A percentile compares a stretch with the other conserved stretches of the same genome.
Conservation (phyloP, 495 filamentous ascomycete species). For the Podospora australis region DNA sequence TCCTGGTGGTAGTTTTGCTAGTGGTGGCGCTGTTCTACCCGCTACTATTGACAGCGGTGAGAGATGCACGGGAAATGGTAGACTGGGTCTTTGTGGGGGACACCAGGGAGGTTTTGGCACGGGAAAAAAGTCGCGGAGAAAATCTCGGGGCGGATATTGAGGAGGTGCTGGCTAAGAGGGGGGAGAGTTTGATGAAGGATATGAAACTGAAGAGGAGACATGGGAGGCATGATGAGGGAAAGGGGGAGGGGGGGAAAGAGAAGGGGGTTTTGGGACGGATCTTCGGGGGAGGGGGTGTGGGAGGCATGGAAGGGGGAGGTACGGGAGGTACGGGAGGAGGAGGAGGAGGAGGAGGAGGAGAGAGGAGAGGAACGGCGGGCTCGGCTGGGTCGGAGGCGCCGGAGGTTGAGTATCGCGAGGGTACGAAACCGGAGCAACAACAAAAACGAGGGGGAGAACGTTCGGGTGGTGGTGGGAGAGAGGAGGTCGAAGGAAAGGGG, state of each 20-base stretch:
- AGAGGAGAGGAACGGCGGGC: not conserved
- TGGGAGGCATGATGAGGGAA: not conserved
- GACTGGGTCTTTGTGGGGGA: conserved; percentile 14
- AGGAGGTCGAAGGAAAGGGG: not conserved
- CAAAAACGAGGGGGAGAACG: not conserved
- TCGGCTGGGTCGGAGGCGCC: not conserved
- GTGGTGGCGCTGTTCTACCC: conserved; percentile 28
- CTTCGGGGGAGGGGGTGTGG: not conserved
- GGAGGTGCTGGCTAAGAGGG: not conserved
- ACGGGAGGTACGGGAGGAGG: not conserved
- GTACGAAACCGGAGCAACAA: not conserved
- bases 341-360: too few relatives aligned
- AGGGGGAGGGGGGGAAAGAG: not conserved
- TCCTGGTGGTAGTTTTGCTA: conserved; percentile 31
- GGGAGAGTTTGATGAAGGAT: not conserved
- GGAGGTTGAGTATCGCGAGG: not conserved
- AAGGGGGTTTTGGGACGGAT: not conserved
- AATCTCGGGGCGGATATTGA: not conserved
- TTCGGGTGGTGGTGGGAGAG: not conserved
- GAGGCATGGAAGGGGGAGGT: not conserved
- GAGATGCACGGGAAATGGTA: conserved; percentile 31
- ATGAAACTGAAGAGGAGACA: not conserved
- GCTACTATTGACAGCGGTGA: conserved; percentile 31
- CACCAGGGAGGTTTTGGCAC: not conserved
- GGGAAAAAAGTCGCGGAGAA: not conserved